These are phyloP conservation scores for Rhizoclosmatium globosum DNA, from an alignment of 192 early-diverging fungal species.

Conservation along the genomic window DNA sequence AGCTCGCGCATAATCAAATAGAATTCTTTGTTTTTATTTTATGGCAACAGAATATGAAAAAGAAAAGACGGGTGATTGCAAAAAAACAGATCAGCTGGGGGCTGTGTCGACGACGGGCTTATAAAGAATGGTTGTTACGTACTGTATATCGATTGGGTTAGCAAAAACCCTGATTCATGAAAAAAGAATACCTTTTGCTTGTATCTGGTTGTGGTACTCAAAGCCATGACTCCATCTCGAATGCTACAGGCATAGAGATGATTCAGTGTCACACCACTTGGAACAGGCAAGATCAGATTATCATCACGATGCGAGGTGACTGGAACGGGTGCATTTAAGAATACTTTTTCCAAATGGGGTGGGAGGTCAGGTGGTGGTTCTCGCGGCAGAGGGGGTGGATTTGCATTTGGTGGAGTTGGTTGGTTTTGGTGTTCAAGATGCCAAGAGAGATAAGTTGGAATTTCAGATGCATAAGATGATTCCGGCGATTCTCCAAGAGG, in stretches of 20 bases:
- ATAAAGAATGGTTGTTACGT: conserved; percentile 63
- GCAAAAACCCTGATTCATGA: not conserved
- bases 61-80: no score
- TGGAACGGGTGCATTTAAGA: conserved; percentile 92
- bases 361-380: conserved; percentile 85
- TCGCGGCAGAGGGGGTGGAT: conserved; percentile 32
- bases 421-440: conserved; percentile 36
- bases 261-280: conserved; percentile 93
- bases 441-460: conserved; percentile 60
- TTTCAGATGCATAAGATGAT: conserved; percentile 66
- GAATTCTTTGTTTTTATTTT: conserved; percentile 1
- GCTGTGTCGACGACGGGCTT: conserved; percentile 55
- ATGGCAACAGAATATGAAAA: no score
- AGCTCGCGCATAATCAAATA: not conserved
- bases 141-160: conserved; percentile 40
- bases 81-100: no score
- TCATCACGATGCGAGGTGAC: conserved; percentile 87
- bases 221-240: conserved; percentile 94
- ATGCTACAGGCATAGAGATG: conserved; percentile 97
- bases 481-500: conserved; percentile 66
- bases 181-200: conserved; percentile 76
- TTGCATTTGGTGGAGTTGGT: conserved; percentile 50
- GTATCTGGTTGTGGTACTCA: conserved; percentile 90
- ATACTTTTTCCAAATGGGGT: conserved; percentile 90
- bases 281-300: conserved; percentile 81